These are phyloP conservation scores for Trichoderma reesei DNA, from an alignment of 495 filamentous ascomycete species.

Conservation along the genomic window DNA sequence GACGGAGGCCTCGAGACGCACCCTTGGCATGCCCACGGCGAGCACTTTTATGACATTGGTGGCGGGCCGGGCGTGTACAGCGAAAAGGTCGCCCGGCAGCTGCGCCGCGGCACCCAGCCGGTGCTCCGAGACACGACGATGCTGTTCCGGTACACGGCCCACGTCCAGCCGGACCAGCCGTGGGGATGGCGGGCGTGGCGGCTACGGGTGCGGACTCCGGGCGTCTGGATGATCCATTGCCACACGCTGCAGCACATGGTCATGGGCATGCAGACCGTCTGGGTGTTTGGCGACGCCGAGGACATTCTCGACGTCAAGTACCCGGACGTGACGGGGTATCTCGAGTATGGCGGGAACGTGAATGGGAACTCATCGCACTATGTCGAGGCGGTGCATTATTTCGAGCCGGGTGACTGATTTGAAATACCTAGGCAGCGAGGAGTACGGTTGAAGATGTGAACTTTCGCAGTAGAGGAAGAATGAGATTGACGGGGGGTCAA, in stretches of 20 bases:
- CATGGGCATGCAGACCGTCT: slow-evolving; percentile 40
- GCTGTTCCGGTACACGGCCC: slow-evolving; percentile 37
- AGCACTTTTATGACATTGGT: slow-evolving; percentile 51
- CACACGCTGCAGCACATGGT: slow-evolving; percentile 44
- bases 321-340: slow-evolving; percentile 36
- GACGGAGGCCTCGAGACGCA: slow-evolving; percentile 44
- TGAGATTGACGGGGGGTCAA: too few relatives aligned
- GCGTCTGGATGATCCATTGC: slow-evolving; percentile 58
- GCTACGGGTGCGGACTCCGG: slow-evolving; percentile 31
- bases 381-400: neutral
- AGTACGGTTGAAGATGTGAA: too few relatives aligned
- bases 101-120: slow-evolving; percentile 32
- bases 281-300: slow-evolving; percentile 39
- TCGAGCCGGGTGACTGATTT: neutral
- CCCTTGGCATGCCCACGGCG: slow-evolving; percentile 51
- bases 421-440: too few relatives aligned
- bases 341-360: slow-evolving; percentile 37
- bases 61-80: slow-evolving; percentile 47
- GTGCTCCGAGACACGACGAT: slow-evolving; percentile 46
- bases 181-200: slow-evolving; percentile 53
- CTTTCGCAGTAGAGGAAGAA: too few relatives aligned
- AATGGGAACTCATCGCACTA: slow-evolving; percentile 29
- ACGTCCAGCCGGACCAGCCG: slow-evolving; percentile 26
- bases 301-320: slow-evolving; percentile 29
- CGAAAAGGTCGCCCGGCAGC: slow-evolving; percentile 39